These are phyloP conservation scores for Brachypodium distachyon DNA, from an alignment of 202 grass and related monocot species.

Conservation along the genomic window DNA sequence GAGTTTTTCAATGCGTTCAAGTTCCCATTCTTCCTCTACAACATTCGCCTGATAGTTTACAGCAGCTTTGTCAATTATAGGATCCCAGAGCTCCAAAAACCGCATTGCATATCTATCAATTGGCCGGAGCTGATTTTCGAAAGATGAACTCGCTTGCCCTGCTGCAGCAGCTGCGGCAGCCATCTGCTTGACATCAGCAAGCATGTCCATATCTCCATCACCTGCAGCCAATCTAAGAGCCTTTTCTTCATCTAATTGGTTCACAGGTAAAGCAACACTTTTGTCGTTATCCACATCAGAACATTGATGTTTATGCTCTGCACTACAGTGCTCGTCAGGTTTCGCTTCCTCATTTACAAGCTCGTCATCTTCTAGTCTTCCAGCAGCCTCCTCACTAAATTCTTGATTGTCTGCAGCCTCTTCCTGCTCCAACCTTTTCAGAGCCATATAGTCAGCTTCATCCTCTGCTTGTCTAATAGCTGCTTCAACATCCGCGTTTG, in stretches of 20 bases:
- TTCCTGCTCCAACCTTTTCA: constrained; percentile 95
- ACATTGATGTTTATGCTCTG: constrained; percentile 48
- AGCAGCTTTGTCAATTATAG: constrained; percentile 75
- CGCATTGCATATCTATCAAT: constrained; percentile 98
- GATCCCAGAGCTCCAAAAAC: constrained; percentile 95
- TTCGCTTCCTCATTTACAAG: constrained; percentile 71
- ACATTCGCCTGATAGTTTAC: constrained; percentile 63
- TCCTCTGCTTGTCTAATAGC: constrained; percentile 97
- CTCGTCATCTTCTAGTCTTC: constrained; percentile 82
- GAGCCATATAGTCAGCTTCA: constrained; percentile 99
- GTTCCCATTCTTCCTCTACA: constrained; percentile 95
- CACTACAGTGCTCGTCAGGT: constrained; percentile 49
- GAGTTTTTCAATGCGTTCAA: constrained; percentile 95
- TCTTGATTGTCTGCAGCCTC: constrained; percentile 98
- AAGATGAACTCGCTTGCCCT: constrained; percentile 91
- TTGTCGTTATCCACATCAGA: constrained; percentile 54
- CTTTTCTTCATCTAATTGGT: constrained; percentile 60
- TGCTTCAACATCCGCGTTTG: constrained; percentile 90
- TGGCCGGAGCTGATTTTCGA: constrained; percentile 94
- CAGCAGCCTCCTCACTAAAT: constrained; percentile 82
- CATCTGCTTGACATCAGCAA: constrained; percentile 97
- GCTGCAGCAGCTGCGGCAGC: constrained; percentile 87
- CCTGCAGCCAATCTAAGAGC: constrained; percentile 64
- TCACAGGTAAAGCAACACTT: constrained; percentile 27
- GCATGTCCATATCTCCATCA: constrained; percentile 95